phyloP scores from a whole-genome alignment of 257 asterid genomes.

The Solanum infundibuliforme region DNA sequence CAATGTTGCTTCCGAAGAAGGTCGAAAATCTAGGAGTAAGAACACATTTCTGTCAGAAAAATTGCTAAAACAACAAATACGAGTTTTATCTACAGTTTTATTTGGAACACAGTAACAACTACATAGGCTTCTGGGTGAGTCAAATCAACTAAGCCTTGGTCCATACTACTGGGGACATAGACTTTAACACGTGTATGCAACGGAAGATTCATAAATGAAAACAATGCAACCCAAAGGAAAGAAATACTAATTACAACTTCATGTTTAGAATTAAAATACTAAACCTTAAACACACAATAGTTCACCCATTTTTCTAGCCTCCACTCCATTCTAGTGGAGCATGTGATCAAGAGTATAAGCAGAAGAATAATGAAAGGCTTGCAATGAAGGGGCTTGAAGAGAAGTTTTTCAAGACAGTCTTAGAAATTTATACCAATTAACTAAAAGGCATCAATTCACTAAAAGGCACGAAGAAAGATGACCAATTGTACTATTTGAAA shows the following conservation, averaged over 20 bases:
- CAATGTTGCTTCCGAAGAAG: slow-evolving; percentile 82
- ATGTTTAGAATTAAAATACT: not conserved
- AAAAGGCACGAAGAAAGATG: not conserved
- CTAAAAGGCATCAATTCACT: not conserved
- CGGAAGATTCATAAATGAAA: not conserved
- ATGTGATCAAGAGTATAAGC: not conserved
- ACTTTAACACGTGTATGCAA: not conserved
- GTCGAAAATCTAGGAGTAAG: slow-evolving; percentile 47
- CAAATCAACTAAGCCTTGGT: not conserved
- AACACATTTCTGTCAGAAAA: not conserved
- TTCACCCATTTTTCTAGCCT: not conserved
- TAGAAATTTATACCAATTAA: not conserved
- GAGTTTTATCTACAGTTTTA: not conserved
- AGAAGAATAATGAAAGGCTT: not conserved
- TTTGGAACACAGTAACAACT: not conserved
- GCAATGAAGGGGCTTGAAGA: not conserved
- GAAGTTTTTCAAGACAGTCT: not conserved
- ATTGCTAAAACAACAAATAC: not conserved
- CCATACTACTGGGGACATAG: not conserved
- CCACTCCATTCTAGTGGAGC: not conserved
- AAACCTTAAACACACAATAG: not conserved
- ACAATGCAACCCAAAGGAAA: not conserved
- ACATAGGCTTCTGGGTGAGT: not conserved
- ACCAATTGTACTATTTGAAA: not conserved
- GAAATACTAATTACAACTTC: not conserved